Evolutionary conservation across 2,329 filamentous ascomycete genomes (phyloP).

Genomic region (Fusarium sp.): DNA sequence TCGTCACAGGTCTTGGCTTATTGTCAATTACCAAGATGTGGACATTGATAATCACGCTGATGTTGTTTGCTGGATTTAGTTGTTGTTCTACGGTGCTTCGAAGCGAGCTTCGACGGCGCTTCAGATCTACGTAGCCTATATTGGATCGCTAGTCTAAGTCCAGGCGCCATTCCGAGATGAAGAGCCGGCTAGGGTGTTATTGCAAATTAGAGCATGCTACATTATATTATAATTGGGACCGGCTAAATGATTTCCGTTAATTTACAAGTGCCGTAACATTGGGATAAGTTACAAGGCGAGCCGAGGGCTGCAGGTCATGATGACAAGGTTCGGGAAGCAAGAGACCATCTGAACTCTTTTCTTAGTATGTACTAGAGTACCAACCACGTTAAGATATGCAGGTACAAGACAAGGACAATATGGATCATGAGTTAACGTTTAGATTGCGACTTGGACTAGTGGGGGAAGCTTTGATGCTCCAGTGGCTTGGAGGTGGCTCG

Average conservation of each 20-base stretch:
- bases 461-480: conserved; percentile 17
- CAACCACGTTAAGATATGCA: background rate
- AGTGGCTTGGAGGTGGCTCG: conserved; percentile 24
- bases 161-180: conserved; percentile 14
- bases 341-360: background rate
- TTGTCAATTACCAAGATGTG: background rate
- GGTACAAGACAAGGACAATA: background rate
- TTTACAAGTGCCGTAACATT: conserved; percentile 2
- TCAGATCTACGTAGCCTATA: conserved; percentile 1
- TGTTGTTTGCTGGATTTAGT: background rate
- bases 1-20: background rate
- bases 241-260: conserved; percentile 18
- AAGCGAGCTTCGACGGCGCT: conserved; percentile 20
- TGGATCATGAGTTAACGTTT: background rate
- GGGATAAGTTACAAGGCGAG: conserved; percentile 9
- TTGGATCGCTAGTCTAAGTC: conserved; percentile 17
- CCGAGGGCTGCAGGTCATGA: conserved; percentile 4
- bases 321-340: background rate
- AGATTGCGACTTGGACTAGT: conserved; percentile 6
- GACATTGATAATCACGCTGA: background rate
- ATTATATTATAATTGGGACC: conserved; percentile 24
- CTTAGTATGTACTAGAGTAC: background rate
- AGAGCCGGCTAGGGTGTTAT: conserved; percentile 10
- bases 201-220: conserved; percentile 23
- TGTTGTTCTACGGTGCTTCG: conserved; percentile 31